Evolutionary conservation across 768 basidiomycete genomes (phyloP).

Genomic region (Mycena kentingensis): DNA sequence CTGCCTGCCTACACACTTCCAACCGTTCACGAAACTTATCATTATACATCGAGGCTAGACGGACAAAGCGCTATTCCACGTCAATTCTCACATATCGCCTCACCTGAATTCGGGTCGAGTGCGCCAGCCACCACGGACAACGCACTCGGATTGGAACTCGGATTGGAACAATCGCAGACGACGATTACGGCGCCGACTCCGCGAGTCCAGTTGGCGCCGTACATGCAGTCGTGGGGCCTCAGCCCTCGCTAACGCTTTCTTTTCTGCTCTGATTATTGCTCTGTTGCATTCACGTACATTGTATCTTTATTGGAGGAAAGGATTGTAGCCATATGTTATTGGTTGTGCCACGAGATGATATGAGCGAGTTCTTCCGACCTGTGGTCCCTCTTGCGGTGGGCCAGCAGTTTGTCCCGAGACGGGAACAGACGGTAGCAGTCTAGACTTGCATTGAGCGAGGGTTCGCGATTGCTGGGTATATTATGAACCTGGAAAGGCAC

Average conservation of each 20-base stretch:
- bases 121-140: slow-evolving; percentile 10
- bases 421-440: slow-evolving; percentile 76
- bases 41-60: slow-evolving; percentile 2
- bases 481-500: slow-evolving; percentile 62
- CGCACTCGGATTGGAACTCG: slow-evolving; percentile 19
- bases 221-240: slow-evolving; percentile 11
- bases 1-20: slow-evolving; percentile 1
- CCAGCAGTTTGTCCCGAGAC: slow-evolving; percentile 64
- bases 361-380: slow-evolving; percentile 47
- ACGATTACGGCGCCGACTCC: slow-evolving; percentile 20
- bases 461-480: slow-evolving; percentile 3
- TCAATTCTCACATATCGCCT: slow-evolving; percentile 13
- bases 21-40: neutral
- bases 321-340: slow-evolving; percentile 17
- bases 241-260: neutral
- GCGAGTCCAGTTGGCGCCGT: slow-evolving; percentile 14
- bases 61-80: slow-evolving; percentile 4
- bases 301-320: slow-evolving; percentile 14
- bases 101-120: neutral
- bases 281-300: slow-evolving; percentile 6
- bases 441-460: slow-evolving; percentile 22
- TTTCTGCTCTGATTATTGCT: neutral
- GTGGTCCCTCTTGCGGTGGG: slow-evolving; percentile 73
- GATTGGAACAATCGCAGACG: slow-evolving; percentile 2
- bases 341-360: slow-evolving; percentile 78